These are phyloP conservation scores for Geosmithia putterillii DNA, from an alignment of 2,329 filamentous ascomycete species.

Conservation along the genomic window DNA sequence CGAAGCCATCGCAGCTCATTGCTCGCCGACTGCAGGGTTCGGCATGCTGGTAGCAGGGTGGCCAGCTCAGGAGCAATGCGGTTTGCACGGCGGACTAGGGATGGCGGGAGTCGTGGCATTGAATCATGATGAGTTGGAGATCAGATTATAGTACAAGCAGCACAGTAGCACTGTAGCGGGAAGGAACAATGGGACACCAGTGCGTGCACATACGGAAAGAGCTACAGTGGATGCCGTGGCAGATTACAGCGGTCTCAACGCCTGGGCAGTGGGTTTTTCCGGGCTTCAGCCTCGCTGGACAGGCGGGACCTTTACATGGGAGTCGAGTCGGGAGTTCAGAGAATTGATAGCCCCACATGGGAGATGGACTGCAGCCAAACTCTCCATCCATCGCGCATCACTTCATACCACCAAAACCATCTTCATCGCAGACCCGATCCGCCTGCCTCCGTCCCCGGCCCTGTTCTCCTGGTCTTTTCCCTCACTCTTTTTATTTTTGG, in stretches of 20 bases:
- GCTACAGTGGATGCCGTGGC: too few relatives aligned
- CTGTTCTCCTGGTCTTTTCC: not conserved
- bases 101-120: slow-evolving; percentile 48
- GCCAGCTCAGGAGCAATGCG: slow-evolving; percentile 42
- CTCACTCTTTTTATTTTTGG: not conserved
- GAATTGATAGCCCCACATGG: too few relatives aligned
- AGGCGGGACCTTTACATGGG: too few relatives aligned
- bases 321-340: too few relatives aligned
- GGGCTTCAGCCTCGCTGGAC: not conserved
- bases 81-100: slow-evolving; percentile 41
- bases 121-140: not conserved
- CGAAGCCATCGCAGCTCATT: slow-evolving; percentile 65
- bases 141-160: not conserved
- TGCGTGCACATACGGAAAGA: too few relatives aligned
- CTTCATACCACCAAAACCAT: not conserved
- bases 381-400: not conserved
- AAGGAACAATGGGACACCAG: too few relatives aligned
- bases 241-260: too few relatives aligned
- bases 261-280: not conserved
- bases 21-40: slow-evolving; percentile 47
- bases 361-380: not conserved
- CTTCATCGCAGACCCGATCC: too few relatives aligned
- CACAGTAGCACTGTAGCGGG: not conserved
- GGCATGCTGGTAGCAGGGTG: slow-evolving; percentile 49
- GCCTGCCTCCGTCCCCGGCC: too few relatives aligned